Conservation (phyloP, 306 rosid species). For the Cicer yamashitae region DNA sequence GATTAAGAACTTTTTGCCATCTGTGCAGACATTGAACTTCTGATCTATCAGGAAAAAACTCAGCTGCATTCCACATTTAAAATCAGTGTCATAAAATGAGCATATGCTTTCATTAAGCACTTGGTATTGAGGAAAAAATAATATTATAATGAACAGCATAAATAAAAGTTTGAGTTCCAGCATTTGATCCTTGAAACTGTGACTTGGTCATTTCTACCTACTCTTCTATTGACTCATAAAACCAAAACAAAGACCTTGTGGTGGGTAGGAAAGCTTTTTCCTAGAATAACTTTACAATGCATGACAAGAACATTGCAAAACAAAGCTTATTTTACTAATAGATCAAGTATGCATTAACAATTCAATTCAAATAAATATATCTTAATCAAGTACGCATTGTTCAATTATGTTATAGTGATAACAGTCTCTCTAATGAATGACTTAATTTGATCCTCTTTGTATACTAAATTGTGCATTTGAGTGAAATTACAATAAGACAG, state of each 20-base stretch:
- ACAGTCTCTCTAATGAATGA: too few species aligned
- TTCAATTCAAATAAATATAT: slow-evolving; percentile 5
- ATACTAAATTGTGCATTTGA: not conserved
- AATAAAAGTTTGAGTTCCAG: not conserved
- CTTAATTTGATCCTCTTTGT: not conserved
- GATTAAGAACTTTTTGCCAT: slow-evolving; percentile 99
- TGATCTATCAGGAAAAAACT: slow-evolving; percentile 86
- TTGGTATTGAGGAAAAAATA: not conserved
- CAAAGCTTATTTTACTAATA: not conserved
- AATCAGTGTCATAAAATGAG: slow-evolving; percentile 37
- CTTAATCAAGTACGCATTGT: too few species aligned
- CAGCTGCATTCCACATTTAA: slow-evolving; percentile 73
- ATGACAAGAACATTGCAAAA: slow-evolving; percentile 19
- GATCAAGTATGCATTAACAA: not conserved
- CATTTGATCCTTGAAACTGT: slow-evolving; percentile 15
- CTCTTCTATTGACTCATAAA: not conserved
- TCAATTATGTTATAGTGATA: too few species aligned
- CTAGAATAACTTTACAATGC: not conserved
- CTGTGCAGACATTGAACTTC: slow-evolving; percentile 99
- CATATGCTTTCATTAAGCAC: slow-evolving; percentile 38
- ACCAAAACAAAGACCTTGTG: not conserved
- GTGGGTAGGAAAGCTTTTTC: not conserved
- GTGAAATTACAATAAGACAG: not conserved
- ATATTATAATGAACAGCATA: not conserved
- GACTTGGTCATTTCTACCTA: not conserved